phyloP scores from a whole-genome alignment of 257 asterid species.

The Osmanthus fragrans region DNA sequence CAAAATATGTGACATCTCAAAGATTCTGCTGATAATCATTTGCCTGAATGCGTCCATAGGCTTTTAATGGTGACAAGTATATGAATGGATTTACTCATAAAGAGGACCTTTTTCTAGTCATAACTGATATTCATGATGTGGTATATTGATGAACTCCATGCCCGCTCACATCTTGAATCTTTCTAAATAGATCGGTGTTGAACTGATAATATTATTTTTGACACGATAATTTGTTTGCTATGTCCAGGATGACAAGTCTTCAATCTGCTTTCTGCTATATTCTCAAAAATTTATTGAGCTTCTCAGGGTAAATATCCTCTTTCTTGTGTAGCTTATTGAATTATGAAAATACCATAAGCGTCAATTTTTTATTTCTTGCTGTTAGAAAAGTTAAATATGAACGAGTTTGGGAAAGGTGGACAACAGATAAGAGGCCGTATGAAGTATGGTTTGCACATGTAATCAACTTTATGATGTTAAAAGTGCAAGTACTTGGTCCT shows the following conservation, averaged over 20 bases:
- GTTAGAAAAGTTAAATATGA: neutral
- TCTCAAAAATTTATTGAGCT: constrained; percentile 88
- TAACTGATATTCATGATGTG: constrained; percentile 5
- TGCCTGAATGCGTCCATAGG: neutral
- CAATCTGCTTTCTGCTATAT: constrained; percentile 75
- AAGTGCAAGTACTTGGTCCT: neutral
- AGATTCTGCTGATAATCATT: neutral
- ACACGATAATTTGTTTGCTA: constrained; percentile 20
- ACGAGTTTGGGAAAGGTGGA: neutral
- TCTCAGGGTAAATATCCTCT: constrained; percentile 62
- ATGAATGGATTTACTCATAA: neutral
- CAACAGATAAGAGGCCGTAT: neutral
- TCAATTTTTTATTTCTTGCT: neutral
- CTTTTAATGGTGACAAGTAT: neutral
- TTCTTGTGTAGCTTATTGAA: constrained; percentile 13
- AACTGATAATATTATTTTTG: neutral
- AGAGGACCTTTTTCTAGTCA: neutral
- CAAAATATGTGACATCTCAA: neutral
- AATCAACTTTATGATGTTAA: neutral
- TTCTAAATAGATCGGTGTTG: neutral
- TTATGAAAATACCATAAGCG: neutral
- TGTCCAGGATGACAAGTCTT: constrained; percentile 74
- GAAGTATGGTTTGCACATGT: neutral
- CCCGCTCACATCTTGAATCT: neutral
- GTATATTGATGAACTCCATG: neutral